phyloP scores from a whole-genome alignment of 1,139 yeast species.

The Candida sp. region DNA sequence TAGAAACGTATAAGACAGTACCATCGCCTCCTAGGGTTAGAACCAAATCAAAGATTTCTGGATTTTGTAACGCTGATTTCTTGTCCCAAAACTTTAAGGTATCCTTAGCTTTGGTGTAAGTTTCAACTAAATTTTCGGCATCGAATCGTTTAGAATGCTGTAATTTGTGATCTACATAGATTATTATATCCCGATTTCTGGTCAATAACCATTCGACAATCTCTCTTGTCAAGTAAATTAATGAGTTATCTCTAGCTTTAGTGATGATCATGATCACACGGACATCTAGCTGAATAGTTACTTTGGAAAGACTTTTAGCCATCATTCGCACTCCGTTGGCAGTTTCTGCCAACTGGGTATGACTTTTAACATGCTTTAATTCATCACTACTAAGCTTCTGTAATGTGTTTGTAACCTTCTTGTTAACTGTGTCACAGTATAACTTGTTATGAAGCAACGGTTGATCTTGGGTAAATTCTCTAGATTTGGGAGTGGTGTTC shows the following conservation, averaged over 20 bases:
- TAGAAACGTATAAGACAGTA: conserved; percentile 77
- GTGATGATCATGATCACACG: conserved; percentile 76
- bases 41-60: conserved; percentile 69
- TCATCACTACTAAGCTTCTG: conserved; percentile 34
- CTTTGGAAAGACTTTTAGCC: conserved; percentile 70
- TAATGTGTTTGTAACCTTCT: conserved; percentile 9
- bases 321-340: conserved; percentile 84
- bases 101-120: conserved; percentile 37
- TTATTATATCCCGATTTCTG: conserved; percentile 44
- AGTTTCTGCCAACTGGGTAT: conserved; percentile 75
- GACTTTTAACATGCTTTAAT: conserved; percentile 53
- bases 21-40: conserved; percentile 91
- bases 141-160: conserved; percentile 61
- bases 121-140: conserved; percentile 34
- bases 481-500: conserved; percentile 3
- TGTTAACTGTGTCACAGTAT: conserved; percentile 19
- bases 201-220: conserved; percentile 72
- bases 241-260: conserved; percentile 78
- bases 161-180: conserved; percentile 70
- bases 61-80: conserved; percentile 49
- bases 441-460: conserved; percentile 37
- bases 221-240: conserved; percentile 71
- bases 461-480: conserved; percentile 16
- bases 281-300: conserved; percentile 70
- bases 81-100: conserved; percentile 69